Evolutionary conservation across 2,329 filamentous ascomycete species (phyloP).

Genomic region (Amesomyces nigricolor): DNA sequence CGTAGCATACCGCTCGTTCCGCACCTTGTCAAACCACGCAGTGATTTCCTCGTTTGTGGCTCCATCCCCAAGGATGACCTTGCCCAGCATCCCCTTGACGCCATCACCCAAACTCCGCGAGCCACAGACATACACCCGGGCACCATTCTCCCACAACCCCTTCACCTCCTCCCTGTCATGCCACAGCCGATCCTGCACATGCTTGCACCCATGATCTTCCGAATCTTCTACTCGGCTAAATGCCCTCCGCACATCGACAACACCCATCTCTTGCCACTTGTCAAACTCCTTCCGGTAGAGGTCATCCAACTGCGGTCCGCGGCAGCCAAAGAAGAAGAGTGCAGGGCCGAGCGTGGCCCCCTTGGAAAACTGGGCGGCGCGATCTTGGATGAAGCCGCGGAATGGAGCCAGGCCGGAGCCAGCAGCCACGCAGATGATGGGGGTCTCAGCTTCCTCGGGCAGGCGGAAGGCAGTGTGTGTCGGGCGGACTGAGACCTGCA

Average conservation of each 20-base stretch:
- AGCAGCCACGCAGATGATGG: constrained; percentile 47
- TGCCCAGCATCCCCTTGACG: constrained; percentile 34
- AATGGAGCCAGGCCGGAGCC: constrained; percentile 58
- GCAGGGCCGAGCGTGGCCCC: constrained; percentile 54
- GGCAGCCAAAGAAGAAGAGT: constrained; percentile 62
- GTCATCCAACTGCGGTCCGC: constrained; percentile 48
- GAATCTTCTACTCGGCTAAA: constrained; percentile 46
- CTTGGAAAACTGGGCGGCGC: constrained; percentile 44
- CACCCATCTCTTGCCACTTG: constrained; percentile 54
- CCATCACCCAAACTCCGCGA: constrained; percentile 40
- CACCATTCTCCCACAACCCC: constrained; percentile 33
- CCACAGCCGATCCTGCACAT: constrained; percentile 47
- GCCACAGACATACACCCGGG: constrained; percentile 59
- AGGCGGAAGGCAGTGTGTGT: constrained; percentile 44
- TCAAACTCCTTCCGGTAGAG: constrained; percentile 55
- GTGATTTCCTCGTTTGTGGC: constrained; percentile 36
- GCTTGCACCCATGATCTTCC: constrained; percentile 35
- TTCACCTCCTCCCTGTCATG: constrained; percentile 33
- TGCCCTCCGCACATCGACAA: constrained; percentile 55
- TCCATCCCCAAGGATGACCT: constrained; percentile 33
- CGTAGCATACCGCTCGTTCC: constrained; percentile 52
- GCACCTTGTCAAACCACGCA: constrained; percentile 44
- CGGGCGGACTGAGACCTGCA: constrained; percentile 46
- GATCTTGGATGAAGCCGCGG: constrained; percentile 58
- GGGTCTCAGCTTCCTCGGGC: constrained; percentile 37